Base-by-base conservation (phyloP, 768 basidiomycete genomes). In the Mycena vitilis region DNA sequence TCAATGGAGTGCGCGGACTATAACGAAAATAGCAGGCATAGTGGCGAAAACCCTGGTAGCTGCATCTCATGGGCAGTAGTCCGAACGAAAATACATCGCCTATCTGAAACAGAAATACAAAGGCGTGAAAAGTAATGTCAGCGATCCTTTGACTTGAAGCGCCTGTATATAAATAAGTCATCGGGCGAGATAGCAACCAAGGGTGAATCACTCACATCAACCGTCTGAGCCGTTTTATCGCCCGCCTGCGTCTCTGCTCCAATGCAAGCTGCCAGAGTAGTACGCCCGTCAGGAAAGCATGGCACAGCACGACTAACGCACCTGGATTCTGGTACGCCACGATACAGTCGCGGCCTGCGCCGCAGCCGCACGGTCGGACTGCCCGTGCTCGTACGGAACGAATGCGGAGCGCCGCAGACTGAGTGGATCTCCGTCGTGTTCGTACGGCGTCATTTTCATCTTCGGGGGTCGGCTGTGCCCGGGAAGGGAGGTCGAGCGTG, bases 381-480 rank as follows among this genome's bases (percentile, higher is more conserved):
- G 52, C 15, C 34, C n/a, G 25, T 40, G 25, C 25, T 55, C 66
- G 30, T 48, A 44, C 6, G 68, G 68, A 20, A 65, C 42, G 22
- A 69, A 69, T 5, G 68, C 68, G 10, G 68, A 69, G 8, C 34
- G 42, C 25, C 68, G 62, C 16, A 69, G 45, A 36, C 68, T 69
- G 20, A 69, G 57, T 16, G 68, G 68, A 48, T 69, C 68, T 36
- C 63, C 68, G 47, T 69, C 63, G 20, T 23, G 57, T 23, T 11
- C 58, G 53, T 69, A 69, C 38, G 68, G 68, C 44, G 63, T 60
- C 67, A 68, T 63, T 42, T 40, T 34, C n/a, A 16, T 20, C 2
- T 23, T 47, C 16, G 37, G 49, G 1, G 47, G 15, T 18, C 42
- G 16, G 16, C 22, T 54, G 11, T 48, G 48, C 11, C 52, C 52